Evolutionary conservation across 2,329 filamentous ascomycete species (phyloP).

Genomic region (Fusarium chuoi): DNA sequence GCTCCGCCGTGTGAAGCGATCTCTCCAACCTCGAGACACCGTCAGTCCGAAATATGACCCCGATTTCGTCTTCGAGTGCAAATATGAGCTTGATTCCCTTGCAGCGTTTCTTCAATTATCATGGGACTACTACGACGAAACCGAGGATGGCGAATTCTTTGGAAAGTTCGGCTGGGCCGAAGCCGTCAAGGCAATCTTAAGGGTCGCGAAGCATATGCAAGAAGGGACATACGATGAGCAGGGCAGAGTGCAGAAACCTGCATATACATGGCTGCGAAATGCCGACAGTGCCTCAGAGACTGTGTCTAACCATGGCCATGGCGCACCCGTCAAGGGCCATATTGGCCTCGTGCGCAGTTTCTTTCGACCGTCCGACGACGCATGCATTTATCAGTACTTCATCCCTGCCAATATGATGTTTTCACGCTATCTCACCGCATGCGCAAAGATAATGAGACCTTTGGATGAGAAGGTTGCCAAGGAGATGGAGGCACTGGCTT

Average conservation of each 20-base stretch:
- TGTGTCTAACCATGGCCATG: conserved; percentile 77
- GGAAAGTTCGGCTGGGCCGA: conserved; percentile 76
- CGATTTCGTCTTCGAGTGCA: conserved; percentile 88
- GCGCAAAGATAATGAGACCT: conserved; percentile 57
- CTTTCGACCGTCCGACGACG: conserved; percentile 91
- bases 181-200: conserved; percentile 76
- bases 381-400: conserved; percentile 85
- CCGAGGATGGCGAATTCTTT: conserved; percentile 79
- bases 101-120: conserved; percentile 86
- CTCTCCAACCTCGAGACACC: conserved; percentile 57
- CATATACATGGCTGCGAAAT: conserved; percentile 80
- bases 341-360: conserved; percentile 87
- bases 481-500: conserved; percentile 68
- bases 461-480: conserved; percentile 62
- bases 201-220: conserved; percentile 75
- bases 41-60: conserved; percentile 73
- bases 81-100: conserved; percentile 93
- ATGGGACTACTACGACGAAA: conserved; percentile 81
- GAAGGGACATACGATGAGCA: conserved; percentile 76
- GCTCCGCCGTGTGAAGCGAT: conserved; percentile 34
- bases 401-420: conserved; percentile 93
- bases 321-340: conserved; percentile 81
- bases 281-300: conserved; percentile 84
- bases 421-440: conserved; percentile 66
- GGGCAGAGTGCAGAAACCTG: conserved; percentile 64